Evolutionary conservation across 352 stramenopile genomes (phyloP), one percentile per base, ranked within the genome.

Genomic region (Heterotrichella gracilis): DNA sequence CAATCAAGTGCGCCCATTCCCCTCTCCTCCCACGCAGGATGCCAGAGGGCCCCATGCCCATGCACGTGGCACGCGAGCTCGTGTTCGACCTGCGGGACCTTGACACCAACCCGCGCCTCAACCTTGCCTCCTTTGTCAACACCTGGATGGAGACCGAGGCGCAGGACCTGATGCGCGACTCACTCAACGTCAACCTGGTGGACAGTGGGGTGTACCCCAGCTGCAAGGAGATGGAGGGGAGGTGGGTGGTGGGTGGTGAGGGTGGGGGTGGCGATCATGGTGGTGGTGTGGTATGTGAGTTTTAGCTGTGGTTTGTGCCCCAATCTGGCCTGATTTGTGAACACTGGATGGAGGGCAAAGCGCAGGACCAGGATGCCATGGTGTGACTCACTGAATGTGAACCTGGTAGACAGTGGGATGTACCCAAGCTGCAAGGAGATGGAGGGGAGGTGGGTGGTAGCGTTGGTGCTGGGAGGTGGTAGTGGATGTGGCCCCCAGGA

Each of bases 351-450:
- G 84, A 90, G 70, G 78, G 79, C 0, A 82, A 90, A 63, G 83
- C 83, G 17, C 82, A 90, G 68, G 82, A 89, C n/a, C 76, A 89
- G 68, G 88, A n/a, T n/a, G n/a, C n/a, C n/a, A n/a, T n/a, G 89
- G 81, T 70, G 86, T n/a, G 78, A 85, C 69, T 84, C 84, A 0
- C 71, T 89, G 64, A 76, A 81, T 70, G 88, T 92, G 75, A 93
- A 93, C 79, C 86, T 89, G 73, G 89, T 90, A 70, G 85, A 93
- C 73, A 76, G 87, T 71, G 84, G 88, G 73, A 83, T 91, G 73
- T 93, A 93, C 73, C 84, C 84, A 69, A 82, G 89, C 74, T 88
- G 81, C n/a, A 83, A 83, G 2, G 82, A 90, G 74, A 87, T 93
- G 74, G n/a, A n/a, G n/a, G n/a, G n/a, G n/a, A n/a, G n/a, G n/a